Percentiles rank a stretch among this genome's conserved stretches.
Conservation (phyloP, 345 rosid species). For the Eucalyptus erythrocorys region DNA sequence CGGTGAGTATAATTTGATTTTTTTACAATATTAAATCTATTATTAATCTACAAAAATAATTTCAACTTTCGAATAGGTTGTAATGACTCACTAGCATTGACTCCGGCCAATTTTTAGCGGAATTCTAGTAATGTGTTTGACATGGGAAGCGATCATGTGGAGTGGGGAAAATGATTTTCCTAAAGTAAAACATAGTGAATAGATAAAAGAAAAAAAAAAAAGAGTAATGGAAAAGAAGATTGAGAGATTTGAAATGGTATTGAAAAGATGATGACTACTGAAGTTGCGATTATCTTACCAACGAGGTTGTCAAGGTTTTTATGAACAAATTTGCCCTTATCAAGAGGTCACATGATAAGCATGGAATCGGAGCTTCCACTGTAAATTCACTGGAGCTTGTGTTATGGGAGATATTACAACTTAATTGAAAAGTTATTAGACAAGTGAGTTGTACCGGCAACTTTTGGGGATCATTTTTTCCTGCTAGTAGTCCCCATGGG, state of each 20-base stretch:
- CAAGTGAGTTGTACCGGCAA: neutral
- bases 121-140: neutral
- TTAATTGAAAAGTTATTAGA: neutral
- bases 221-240: neutral
- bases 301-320: neutral
- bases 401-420: neutral
- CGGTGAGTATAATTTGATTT: no score
- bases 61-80: no score
- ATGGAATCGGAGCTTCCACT: neutral
- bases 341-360: neutral
- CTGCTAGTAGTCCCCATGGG: neutral
- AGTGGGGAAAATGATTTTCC: neutral
- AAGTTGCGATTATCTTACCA: neutral
- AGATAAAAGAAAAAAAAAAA: neutral
- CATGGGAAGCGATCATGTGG: neutral
- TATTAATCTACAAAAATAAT: no score
- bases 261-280: neutral
- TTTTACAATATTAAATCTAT: no score
- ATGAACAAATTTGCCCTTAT: neutral
- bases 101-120: neutral
- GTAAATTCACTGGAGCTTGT: neutral
- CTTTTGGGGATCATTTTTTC: neutral
- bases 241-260: neutral
- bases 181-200: neutral
- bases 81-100: neutral